phyloP scores from a whole-genome alignment of 2,329 filamentous ascomycete species.

The Trichoderma semiorbis region DNA sequence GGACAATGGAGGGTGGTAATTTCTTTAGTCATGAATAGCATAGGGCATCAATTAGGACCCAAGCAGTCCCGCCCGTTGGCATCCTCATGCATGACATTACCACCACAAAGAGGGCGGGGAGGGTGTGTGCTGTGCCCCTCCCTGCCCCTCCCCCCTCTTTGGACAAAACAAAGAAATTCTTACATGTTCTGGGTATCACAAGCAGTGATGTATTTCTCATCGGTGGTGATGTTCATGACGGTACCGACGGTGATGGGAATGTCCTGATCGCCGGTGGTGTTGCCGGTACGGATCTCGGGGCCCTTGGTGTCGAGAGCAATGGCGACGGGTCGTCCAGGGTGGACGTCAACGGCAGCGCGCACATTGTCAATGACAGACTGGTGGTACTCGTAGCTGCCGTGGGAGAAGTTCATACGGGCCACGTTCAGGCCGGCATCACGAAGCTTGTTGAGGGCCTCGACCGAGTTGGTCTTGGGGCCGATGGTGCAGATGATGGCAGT shows the following conservation, averaged over 20 bases:
- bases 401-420: conserved; percentile 99
- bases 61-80: neutral
- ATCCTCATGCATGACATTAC: neutral
- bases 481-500: conserved; percentile 99
- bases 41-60: conserved; percentile 3
- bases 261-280: conserved; percentile 81
- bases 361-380: conserved; percentile 97
- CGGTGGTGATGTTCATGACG: conserved; percentile 93
- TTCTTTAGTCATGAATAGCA: neutral
- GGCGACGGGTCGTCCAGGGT: conserved; percentile 82
- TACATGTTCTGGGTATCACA: conserved; percentile 94
- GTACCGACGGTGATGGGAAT: conserved; percentile 79
- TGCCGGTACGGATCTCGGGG: conserved; percentile 59
- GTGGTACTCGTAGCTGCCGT: conserved; percentile 79
- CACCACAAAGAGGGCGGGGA: neutral
- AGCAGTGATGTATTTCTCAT: conserved; percentile 81
- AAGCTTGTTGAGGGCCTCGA: conserved; percentile 93
- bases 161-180: conserved; percentile 32
- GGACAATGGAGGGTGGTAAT: neutral
- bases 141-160: neutral
- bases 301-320: conserved; percentile 82
- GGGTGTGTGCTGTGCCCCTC: neutral
- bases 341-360: conserved; percentile 74
- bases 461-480: conserved; percentile 97
- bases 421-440: conserved; percentile 91